phyloP scores from a whole-genome alignment of 2,329 filamentous ascomycete species.

The Hysterium pulicare region DNA sequence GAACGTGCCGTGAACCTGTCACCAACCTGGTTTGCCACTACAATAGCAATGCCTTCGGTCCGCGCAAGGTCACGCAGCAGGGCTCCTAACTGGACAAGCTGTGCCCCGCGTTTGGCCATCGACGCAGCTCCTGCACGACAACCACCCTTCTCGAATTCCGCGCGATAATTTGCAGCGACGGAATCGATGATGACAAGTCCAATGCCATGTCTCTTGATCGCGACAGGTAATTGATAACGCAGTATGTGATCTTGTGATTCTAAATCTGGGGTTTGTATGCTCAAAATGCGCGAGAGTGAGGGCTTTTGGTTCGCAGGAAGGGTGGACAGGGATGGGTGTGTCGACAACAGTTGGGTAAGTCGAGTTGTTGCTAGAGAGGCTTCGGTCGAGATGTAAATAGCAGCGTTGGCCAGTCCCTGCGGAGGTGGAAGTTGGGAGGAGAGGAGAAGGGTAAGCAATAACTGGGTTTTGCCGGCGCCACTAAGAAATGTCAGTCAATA shows the following conservation, averaged over 20 bases:
- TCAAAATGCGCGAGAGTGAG: constrained; percentile 72
- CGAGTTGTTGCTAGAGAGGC: constrained; percentile 77
- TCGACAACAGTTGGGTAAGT: constrained; percentile 71
- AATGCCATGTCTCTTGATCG: constrained; percentile 70
- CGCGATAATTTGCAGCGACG: constrained; percentile 91
- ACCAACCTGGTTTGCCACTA: constrained; percentile 92
- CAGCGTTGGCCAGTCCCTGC: constrained; percentile 66
- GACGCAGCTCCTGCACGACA: constrained; percentile 35
- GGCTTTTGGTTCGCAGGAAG: constrained; percentile 48
- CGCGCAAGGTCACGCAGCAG: constrained; percentile 73
- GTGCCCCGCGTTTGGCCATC: constrained; percentile 71
- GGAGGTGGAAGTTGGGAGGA: constrained; percentile 77
- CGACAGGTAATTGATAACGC: constrained; percentile 84
- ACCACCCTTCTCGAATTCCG: constrained; percentile 69
- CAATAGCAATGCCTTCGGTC: constrained; percentile 72
- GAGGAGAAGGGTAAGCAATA: constrained; percentile 80
- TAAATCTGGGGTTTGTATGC: constrained; percentile 80
- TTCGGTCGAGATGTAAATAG: constrained; percentile 93
- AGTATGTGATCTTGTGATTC: constrained; percentile 96
- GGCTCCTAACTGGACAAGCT: constrained; percentile 73
- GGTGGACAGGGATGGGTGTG: constrained; percentile 58
- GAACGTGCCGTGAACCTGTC: constrained; percentile 65
- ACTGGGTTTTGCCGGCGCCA: constrained; percentile 91
- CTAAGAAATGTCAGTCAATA: constrained; percentile 39
- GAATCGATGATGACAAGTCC: constrained; percentile 86